Base-by-base conservation (phyloP, 2,329 filamentous ascomycete species). In the Phoma sp. region DNA sequence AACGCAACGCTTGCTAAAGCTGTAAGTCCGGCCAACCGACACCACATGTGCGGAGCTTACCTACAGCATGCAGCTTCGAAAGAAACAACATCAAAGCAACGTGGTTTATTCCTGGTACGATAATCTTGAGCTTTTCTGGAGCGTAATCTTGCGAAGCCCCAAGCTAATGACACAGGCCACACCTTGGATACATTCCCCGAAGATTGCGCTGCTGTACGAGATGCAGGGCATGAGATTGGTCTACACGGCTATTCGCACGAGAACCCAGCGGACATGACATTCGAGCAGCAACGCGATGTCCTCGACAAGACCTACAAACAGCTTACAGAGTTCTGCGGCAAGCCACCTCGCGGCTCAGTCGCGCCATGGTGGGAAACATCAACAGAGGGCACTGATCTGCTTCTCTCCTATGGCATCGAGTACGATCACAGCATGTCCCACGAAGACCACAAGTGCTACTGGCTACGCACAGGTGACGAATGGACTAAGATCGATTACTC, bases 281-380 rank as follows among this genome's bases (percentile, higher is more conserved):
- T 89, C 2, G 88, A 91, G 69, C 90, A 93, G 75, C 89, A 93
- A 71, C 83, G 82, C 12, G 88, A 90, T 54, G 87, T 93, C 15
- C 81, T 94, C 4, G 86, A 89, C 65, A 90, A 90, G 74, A 91
- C 88, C 19, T 91, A 87, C 68, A 82, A 83, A 19, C 80, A 91
- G 72, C 81, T 92, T 27, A 90, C 85, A 0, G 85, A 88, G 0
- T 89, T 93, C 65, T 84, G 83, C 38, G 72, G 89, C 5, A 91
- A 90, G 74, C 87, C 86, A 1, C 90, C 90, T 0, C 78, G 88
- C 0, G 89, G 90, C 0, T 88, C 83, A 36, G 88, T 92, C 0
- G 89, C 88, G 0, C 89, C 90, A 0, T 92, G 84, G 82, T 91
- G 88, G 89, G 89, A 92, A 67, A 86, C 84, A 0, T 86, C 83